Conservation (phyloP, 2,329 filamentous ascomycete genomes). For the Aspergillus sp. region DNA sequence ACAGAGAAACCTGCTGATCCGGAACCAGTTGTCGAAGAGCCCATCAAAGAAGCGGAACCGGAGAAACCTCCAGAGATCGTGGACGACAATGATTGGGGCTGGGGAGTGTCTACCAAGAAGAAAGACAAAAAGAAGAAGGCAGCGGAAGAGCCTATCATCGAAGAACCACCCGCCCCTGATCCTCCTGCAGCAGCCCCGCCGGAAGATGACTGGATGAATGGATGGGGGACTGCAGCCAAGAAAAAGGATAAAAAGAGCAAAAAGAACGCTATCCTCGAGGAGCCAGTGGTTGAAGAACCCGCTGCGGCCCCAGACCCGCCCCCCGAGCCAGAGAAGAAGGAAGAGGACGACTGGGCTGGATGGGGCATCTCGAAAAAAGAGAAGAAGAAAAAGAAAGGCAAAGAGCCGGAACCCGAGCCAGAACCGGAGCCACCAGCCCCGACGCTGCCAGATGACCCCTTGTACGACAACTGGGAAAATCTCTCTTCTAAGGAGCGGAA, state of each 20-base stretch:
- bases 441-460: constrained; percentile 35
- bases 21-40: constrained; percentile 21
- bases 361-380: constrained; percentile 27
- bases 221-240: constrained; percentile 30
- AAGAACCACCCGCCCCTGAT: constrained; percentile 29
- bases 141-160: constrained; percentile 11
- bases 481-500: constrained; percentile 46
- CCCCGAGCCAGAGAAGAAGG: constrained; percentile 22
- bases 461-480: constrained; percentile 34
- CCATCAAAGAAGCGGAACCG: constrained; percentile 15
- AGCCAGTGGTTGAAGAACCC: constrained; percentile 16
- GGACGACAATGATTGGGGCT: constrained; percentile 32
- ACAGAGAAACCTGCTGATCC: constrained; percentile 14
- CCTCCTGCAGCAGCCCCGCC: constrained; percentile 24
- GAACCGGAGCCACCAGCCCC: constrained; percentile 24
- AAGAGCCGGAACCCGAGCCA: constrained; percentile 18
- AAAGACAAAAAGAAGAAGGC: constrained; percentile 37
- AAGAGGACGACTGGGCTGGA: constrained; percentile 25
- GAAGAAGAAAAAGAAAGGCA: constrained; percentile 31
- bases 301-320: constrained; percentile 16
- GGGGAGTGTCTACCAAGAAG: constrained; percentile 24
- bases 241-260: constrained; percentile 44
- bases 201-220: constrained; percentile 37
- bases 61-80: constrained; percentile 9
- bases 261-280: constrained; percentile 28